Conservation (phyloP, 768 basidiomycete species). For the Termitomyces titanicus region DNA sequence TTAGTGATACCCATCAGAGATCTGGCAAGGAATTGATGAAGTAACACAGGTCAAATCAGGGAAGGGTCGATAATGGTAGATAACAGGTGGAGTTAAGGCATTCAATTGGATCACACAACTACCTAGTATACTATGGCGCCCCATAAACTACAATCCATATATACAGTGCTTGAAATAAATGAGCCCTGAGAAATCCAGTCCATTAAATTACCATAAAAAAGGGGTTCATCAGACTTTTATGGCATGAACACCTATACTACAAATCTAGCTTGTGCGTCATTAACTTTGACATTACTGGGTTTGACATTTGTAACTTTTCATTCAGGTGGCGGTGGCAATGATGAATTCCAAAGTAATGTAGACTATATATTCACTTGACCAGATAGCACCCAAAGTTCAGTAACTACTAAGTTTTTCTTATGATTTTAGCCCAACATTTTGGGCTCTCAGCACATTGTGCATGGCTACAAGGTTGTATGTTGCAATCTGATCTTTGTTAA, state of each 20-base stretch:
- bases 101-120: no score
- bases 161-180: no score
- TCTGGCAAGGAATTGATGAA: no score
- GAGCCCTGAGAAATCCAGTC: no score
- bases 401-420: background rate
- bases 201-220: no score
- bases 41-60: no score
- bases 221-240: constrained; percentile 66
- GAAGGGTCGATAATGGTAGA: no score
- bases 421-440: background rate
- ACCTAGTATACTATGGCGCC: no score
- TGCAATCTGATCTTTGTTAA: background rate
- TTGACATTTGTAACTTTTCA: background rate
- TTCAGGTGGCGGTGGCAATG: constrained; percentile 53
- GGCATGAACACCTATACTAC: constrained; percentile 73
- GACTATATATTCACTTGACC: constrained; percentile 61
- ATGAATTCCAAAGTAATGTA: constrained; percentile 60
- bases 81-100: no score
- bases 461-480: constrained; percentile 4
- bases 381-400: constrained; percentile 57
- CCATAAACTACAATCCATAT: no score
- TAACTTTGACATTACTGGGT: background rate
- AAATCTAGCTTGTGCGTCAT: constrained; percentile 49
- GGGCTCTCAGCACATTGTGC: background rate
- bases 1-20: no score